phyloP scores from a whole-genome alignment of 2,329 filamentous ascomycete species.

The Penicillium frequentans region DNA sequence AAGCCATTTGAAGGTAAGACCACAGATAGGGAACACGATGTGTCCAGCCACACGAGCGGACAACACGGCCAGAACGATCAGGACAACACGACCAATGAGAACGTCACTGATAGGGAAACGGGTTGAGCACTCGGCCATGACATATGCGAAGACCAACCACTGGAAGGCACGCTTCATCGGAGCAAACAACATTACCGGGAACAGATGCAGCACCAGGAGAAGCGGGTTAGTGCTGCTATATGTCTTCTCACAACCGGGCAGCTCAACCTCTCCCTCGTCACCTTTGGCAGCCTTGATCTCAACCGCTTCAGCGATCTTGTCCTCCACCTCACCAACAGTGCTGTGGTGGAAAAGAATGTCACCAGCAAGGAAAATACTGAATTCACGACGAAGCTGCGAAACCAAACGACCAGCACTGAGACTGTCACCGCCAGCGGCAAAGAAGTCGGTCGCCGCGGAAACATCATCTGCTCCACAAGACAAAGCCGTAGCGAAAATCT shows the following conservation, averaged over 20 bases:
- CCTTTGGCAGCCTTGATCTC: slow-evolving; percentile 13
- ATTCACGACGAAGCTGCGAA: slow-evolving; percentile 52
- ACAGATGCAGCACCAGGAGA: slow-evolving; percentile 52
- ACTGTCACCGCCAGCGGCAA: slow-evolving; percentile 56
- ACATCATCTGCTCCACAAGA: slow-evolving; percentile 43
- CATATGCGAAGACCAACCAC: slow-evolving; percentile 55
- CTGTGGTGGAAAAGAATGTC: slow-evolving; percentile 54
- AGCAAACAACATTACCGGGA: slow-evolving; percentile 52
- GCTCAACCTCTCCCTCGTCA: slow-evolving; percentile 20
- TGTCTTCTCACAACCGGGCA: slow-evolving; percentile 34
- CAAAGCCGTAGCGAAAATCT: slow-evolving; percentile 50
- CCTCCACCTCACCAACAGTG: slow-evolving; percentile 42
- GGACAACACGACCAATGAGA: slow-evolving; percentile 50
- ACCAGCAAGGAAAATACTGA: slow-evolving; percentile 52
- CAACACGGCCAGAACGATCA: slow-evolving; percentile 49
- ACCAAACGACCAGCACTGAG: slow-evolving; percentile 55
- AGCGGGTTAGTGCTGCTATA: slow-evolving; percentile 52
- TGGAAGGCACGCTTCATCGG: slow-evolving; percentile 53
- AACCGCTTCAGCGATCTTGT: slow-evolving; percentile 11
- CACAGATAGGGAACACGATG: slow-evolving; percentile 46
- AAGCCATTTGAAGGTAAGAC: slow-evolving; percentile 56
- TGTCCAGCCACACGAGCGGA: slow-evolving; percentile 44
- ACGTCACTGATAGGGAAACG: slow-evolving; percentile 38
- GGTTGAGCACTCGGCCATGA: slow-evolving; percentile 39
- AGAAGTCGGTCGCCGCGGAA: slow-evolving; percentile 49